Evolutionary conservation across 768 basidiomycete species (phyloP), one percentile per base, ranked within the genome.

Genomic region (Amanita muscaria): DNA sequence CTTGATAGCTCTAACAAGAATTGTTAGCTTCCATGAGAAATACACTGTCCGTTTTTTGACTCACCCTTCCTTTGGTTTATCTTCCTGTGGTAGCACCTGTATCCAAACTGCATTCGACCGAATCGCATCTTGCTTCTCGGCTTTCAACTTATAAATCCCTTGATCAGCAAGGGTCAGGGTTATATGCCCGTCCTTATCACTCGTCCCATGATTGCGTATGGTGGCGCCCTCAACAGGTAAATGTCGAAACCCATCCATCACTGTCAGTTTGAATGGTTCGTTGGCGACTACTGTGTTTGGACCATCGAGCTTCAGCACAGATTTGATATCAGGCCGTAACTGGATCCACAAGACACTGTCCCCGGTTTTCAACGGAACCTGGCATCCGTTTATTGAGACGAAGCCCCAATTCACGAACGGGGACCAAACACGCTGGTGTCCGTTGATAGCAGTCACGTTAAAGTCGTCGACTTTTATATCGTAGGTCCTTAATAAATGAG

Each of bases 401-500:
- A 27, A 25, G 12, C 25, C 12, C 8, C 25, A 23, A 25, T 40
- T 40, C 38, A 23, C 14, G 12, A 16, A 23, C 6, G 25, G 4
- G 23, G 12, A 14, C 38, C 38, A 40, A 12, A 3, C 12, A 11
- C 3, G 5, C 21, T n/a, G 14, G 8, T 19, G 5, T 10, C 18
- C 4, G 21, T 40, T 66, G 41, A 72, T 71, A 27, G 55, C 50
- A 12, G 64, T 65, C 51, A 73, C 63, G 51, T 70, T 59, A 47
- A 60, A 68, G 55, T 72, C 72, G 50, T 72, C 69, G 36, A 66
- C 70, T 27, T 64, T 45, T 2, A 56, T 21, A 39, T 46, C 56
- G 47, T 60, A 69, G 3, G 59, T 58, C 15, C 69, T 69, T 32
- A 6, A 33, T n/a, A n/a, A n/a, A 22, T 32, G 4, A 9, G 7